Conservation (phyloP, 306 rosid species). For the Dryas octopetala region DNA sequence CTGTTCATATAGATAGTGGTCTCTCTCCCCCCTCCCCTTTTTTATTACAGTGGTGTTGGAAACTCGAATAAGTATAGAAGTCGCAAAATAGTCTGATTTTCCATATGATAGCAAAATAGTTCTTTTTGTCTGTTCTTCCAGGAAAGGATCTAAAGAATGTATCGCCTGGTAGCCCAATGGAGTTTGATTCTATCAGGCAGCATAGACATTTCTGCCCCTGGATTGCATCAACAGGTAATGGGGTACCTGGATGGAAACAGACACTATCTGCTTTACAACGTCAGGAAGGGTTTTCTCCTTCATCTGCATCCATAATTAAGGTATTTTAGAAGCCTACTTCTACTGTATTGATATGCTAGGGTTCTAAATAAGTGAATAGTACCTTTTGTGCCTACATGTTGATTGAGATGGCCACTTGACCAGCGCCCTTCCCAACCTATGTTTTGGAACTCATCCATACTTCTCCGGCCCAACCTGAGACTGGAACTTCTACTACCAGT, state of each 20-base stretch:
- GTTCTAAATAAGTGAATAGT: background rate
- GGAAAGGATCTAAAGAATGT: slow-evolving; percentile 46
- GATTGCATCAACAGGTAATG: slow-evolving; percentile 57
- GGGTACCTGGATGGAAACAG: slow-evolving; percentile 88
- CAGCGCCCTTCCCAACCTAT: background rate
- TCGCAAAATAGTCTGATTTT: background rate
- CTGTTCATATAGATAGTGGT: too few species aligned
- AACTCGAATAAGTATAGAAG: too few species aligned
- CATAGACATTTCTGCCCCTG: slow-evolving; percentile 97
- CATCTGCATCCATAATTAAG: slow-evolving; percentile 55
- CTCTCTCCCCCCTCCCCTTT: too few species aligned
- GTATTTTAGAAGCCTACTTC: slow-evolving; percentile 40
- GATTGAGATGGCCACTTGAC: background rate
- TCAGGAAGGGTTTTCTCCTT: slow-evolving; percentile 51
- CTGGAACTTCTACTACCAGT: background rate
- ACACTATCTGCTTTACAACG: slow-evolving; percentile 66
- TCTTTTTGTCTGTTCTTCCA: slow-evolving; percentile 31
- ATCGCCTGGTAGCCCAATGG: slow-evolving; percentile 41
- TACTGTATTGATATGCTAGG: background rate
- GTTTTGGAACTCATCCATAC: slow-evolving; percentile 1
- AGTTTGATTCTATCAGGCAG: slow-evolving; percentile 90
- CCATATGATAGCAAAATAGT: background rate
- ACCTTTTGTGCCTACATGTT: background rate
- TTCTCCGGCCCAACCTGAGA: background rate
- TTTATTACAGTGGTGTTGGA: too few species aligned